Evolutionary conservation across 2,329 filamentous ascomycete species (phyloP), one percentile per base, ranked within the genome.

Genomic region (Zymoseptoria pseudotritici): DNA sequence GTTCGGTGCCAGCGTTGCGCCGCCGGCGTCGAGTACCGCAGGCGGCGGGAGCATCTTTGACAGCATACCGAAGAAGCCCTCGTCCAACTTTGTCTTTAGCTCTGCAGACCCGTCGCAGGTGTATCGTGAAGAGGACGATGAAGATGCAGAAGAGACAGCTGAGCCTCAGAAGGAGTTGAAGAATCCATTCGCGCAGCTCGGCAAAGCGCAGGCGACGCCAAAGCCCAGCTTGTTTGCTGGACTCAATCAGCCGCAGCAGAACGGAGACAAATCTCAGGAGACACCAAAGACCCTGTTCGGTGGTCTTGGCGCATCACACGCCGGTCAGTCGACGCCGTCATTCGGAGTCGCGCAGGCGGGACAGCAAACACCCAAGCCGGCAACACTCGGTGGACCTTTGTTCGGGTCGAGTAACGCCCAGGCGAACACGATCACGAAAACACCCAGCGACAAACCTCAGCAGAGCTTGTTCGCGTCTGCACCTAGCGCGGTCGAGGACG

Each of bases 371-470:
- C 42, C 51, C 1, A 57, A 60, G 58, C 55, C 50, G 42, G 20
- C 58, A 26, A 54, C 56, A 10, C 36, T 42, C 11, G 36, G 36
- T 17, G 36, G 36, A 10, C 53, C 59, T 46, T 24, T 63, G 17
- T 62, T 62, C 56, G 54, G 54, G 52, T 50, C 56, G 20, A 60
- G 42, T 52, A 50, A 56, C 7, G 51, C 56, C 46, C 63, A 67
- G 50, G 64, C 69, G 42, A 65, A 70, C 55, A 66, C 66, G 21
- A 66, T 65, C 49, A 70, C 68, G 67, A 58, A 59, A n/a, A 71
- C 64, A 13, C 65, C 67, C 6, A 58, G 59, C 36, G 65, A 56
- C 29, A 68, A 63, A 53, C 63, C 66, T 46, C 66, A 67, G 29
- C 68, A 66, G 58, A 54, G 55, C 56, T 36, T 62, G 20, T 58